These are phyloP conservation scores for Fusarium redolens DNA, from an alignment of 2,329 filamentous ascomycete species.

Conservation along the genomic window DNA sequence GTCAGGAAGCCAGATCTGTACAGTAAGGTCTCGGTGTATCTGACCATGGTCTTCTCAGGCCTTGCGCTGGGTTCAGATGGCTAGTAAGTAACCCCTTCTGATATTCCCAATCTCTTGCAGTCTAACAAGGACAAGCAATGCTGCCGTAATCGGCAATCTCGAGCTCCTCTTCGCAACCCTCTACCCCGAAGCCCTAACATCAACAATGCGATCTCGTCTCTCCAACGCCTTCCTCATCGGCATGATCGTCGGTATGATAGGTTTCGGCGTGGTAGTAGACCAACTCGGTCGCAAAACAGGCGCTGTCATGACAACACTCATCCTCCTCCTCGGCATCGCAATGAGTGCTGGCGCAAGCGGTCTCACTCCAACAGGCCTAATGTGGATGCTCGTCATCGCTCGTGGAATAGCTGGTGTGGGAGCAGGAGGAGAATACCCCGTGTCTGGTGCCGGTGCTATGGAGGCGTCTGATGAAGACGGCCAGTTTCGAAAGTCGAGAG, in stretches of 20 bases:
- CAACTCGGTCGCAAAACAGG: slow-evolving; percentile 12
- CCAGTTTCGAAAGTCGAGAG: slow-evolving; percentile 8
- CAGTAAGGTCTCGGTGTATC: slow-evolving; percentile 1
- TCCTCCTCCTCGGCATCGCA: background rate
- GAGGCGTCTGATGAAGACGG: slow-evolving; percentile 4
- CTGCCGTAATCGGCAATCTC: background rate
- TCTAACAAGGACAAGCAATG: background rate
- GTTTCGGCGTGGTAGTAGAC: slow-evolving; percentile 9
- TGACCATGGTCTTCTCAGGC: slow-evolving; percentile 4
- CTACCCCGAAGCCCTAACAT: slow-evolving; percentile 5
- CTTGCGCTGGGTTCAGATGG: slow-evolving; percentile 10
- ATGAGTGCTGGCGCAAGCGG: background rate
- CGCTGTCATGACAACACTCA: background rate
- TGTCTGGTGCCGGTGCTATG: background rate
- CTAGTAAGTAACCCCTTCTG: background rate
- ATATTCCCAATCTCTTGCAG: too few relatives aligned
- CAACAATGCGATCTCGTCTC: background rate
- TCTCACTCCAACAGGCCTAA: background rate
- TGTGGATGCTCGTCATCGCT: slow-evolving; percentile 16
- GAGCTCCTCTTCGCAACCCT: background rate
- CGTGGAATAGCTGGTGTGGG: slow-evolving; percentile 12
- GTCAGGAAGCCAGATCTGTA: background rate
- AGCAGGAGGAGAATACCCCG: slow-evolving; percentile 7
- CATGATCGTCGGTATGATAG: slow-evolving; percentile 1
- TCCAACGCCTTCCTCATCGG: background rate